Base-by-base conservation (phyloP, 352 stramenopile species). In the Globisporangium mamillatum region DNA sequence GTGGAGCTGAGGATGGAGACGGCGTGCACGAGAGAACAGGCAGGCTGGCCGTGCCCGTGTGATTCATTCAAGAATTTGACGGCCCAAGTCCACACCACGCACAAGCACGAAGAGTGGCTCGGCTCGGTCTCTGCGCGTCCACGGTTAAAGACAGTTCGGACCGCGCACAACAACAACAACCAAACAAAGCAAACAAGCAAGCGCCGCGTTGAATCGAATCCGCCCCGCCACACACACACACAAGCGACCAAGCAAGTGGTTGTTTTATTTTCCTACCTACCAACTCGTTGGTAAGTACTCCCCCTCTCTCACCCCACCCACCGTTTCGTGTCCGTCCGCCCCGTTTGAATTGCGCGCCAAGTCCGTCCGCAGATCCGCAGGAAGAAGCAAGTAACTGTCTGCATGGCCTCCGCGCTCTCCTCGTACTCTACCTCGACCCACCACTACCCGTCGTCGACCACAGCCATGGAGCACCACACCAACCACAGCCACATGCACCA, bases 261-360 rank as follows among this genome's bases (percentile, higher is more conserved):
- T 64, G 46, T 66, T 70, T 63, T 67, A 71, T 71, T 71, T 61
- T 62, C 66, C 66, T 61, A 66, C 66, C 66, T 67, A 71, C 66
- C 66, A 71, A 41, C 58, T 64, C 60, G 66, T 59, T 67, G 66
- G 66, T 66, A 71, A 44, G 44, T 48, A 52, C 56, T 53, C 64
- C 8, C 55, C 14, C 25, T 25, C 27, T 46, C 55, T 61, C n/a
- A 2, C 14, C 38, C 12, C n/a, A 2, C 14, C 38, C 38, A 18
- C 38, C 5, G 32, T 46, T 46, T 46, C 44, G 12, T 25, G 46
- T 48, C 50, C 61, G 60, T 44, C 60, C 41, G 61, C 10, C 58
- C 27, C 58, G 65, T 70, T 70, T 70, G 58, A 70, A 70, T 59
- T 41, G 55, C 29, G 55, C 58, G 36, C 24, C 38, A 58, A 60